Conservation (phyloP, 73 alveolate genomes). For the Paramecium tetraurelia region DNA sequence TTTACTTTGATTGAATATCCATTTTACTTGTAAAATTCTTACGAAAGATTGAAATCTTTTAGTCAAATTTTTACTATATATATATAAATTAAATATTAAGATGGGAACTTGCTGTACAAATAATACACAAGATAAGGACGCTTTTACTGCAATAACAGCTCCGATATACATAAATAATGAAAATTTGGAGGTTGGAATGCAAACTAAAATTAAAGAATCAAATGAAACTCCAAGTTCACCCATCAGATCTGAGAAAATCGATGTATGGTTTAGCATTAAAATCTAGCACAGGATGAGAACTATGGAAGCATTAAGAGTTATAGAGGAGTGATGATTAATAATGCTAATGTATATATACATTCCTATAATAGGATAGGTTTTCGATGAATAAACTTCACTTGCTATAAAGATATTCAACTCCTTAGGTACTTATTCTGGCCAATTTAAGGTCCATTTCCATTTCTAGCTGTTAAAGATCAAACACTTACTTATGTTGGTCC, state of each 20-base stretch:
- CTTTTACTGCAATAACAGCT: background rate
- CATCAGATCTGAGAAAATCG: background rate
- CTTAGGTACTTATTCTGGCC: background rate
- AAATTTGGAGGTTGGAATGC: background rate
- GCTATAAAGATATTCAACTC: background rate
- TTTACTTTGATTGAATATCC: no score
- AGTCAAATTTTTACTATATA: background rate
- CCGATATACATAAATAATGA: background rate
- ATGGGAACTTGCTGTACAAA: constrained; percentile 8
- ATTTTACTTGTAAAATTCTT: background rate
- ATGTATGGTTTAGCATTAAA: background rate
- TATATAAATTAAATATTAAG: background rate
- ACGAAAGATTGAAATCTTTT: background rate
- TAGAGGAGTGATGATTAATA: background rate
- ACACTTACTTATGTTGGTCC: background rate
- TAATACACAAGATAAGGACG: background rate
- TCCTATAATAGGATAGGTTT: background rate
- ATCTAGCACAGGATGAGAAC: constrained; percentile 32
- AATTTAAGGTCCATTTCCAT: constrained; percentile 23
- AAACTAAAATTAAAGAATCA: background rate
- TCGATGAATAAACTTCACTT: constrained; percentile 4
- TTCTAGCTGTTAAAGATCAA: background rate
- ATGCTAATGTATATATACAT: background rate
- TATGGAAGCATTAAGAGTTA: background rate
- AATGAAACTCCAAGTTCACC: constrained; percentile 47